A percentile compares a stretch with the other conserved stretches of the same genome.
Evolutionary conservation across 169 alveolate species (phyloP).

Genomic region (Eimeria sp.): DNA sequence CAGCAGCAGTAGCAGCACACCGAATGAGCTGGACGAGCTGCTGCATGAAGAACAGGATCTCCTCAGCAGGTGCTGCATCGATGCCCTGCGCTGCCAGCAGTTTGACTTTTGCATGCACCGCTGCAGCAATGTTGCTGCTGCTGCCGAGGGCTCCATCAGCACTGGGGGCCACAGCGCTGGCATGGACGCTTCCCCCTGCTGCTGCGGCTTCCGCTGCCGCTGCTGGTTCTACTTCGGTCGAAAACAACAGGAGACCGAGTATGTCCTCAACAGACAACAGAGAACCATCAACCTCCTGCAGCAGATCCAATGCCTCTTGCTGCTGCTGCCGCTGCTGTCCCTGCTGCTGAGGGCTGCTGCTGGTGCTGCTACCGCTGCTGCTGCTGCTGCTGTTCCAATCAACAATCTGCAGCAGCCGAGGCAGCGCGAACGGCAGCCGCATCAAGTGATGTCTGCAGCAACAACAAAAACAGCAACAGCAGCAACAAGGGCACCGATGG

Average conservation of each 20-base stretch:
- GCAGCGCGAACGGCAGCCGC: constrained; percentile 25
- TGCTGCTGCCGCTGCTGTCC: constrained; percentile 55
- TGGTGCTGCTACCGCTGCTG: background rate
- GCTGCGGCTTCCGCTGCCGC: constrained; percentile 38
- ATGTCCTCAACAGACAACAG: constrained; percentile 2
- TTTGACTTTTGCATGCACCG: constrained; percentile 2
- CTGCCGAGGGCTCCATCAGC: background rate
- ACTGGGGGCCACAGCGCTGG: background rate
- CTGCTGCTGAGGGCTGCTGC: constrained; percentile 38
- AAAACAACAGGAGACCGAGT: constrained; percentile 10
- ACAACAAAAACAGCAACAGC: background rate
- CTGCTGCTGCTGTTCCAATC: constrained; percentile 41
- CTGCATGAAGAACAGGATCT: constrained; percentile 26
- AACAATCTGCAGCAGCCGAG: constrained; percentile 26
- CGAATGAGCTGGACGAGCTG: constrained; percentile 45
- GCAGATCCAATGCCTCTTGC: constrained; percentile 44
- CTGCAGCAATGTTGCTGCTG: constrained; percentile 37
- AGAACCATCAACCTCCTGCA: background rate
- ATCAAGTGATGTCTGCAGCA: constrained; percentile 26
- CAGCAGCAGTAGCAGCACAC: constrained; percentile 4
- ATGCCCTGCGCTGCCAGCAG: constrained; percentile 11
- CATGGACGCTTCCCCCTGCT: background rate
- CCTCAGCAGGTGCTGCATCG: background rate
- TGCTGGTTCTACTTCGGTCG: constrained; percentile 5
- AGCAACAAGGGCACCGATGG: background rate